phyloP scores from a whole-genome alignment of 2,329 filamentous ascomycete species.

The Emergomyces pasteurianus region DNA sequence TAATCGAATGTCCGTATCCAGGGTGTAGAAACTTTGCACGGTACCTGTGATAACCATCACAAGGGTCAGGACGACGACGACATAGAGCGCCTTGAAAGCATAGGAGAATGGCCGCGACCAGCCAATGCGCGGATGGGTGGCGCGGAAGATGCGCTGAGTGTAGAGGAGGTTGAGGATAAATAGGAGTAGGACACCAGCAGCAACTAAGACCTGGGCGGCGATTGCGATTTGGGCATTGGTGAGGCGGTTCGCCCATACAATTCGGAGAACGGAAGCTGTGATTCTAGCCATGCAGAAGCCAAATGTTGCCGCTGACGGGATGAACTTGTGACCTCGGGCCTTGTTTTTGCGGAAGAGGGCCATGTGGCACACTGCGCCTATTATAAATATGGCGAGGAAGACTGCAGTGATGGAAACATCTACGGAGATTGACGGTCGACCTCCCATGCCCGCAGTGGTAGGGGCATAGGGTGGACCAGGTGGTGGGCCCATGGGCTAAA shows the following conservation, averaged over 20 bases:
- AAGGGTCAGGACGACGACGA: slow-evolving; percentile 46
- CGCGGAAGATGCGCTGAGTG: slow-evolving; percentile 61
- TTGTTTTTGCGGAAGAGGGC: slow-evolving; percentile 34
- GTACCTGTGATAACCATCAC: slow-evolving; percentile 54
- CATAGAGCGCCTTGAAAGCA: slow-evolving; percentile 47
- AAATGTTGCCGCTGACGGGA: slow-evolving; percentile 34
- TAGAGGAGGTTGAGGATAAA: slow-evolving; percentile 72
- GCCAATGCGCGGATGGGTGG: slow-evolving; percentile 57
- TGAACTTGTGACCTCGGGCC: slow-evolving; percentile 35
- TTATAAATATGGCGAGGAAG: slow-evolving; percentile 42
- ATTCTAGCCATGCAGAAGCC: slow-evolving; percentile 42
- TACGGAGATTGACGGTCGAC: slow-evolving; percentile 42
- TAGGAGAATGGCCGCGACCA: slow-evolving; percentile 48
- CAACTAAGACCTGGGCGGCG: slow-evolving; percentile 56
- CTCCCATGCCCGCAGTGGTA: slow-evolving; percentile 21
- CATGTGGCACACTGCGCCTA: slow-evolving; percentile 33
- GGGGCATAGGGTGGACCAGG: slow-evolving; percentile 21
- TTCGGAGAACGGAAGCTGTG: slow-evolving; percentile 38
- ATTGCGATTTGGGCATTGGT: slow-evolving; percentile 39
- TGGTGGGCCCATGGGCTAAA: not conserved
- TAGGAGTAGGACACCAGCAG: slow-evolving; percentile 61
- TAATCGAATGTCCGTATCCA: slow-evolving; percentile 37
- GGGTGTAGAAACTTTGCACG: slow-evolving; percentile 56
- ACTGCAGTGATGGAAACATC: slow-evolving; percentile 56
- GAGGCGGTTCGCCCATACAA: slow-evolving; percentile 42